Conservation (phyloP, 257 asterid genomes). For the Forsythia suspensa region DNA sequence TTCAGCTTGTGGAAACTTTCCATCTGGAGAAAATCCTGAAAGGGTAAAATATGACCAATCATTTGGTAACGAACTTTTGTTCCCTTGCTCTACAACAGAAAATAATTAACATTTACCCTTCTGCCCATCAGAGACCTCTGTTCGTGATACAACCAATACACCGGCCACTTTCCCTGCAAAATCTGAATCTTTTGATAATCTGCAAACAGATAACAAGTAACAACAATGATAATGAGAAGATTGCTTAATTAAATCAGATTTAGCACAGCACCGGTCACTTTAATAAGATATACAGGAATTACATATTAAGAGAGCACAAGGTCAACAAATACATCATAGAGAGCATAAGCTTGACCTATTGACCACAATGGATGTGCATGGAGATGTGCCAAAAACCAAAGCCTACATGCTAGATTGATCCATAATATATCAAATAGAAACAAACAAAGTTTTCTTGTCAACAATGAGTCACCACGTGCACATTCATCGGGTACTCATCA, state of each 20-base stretch:
- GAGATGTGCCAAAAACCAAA: slow-evolving; percentile 15
- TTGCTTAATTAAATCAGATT: slow-evolving; percentile 8
- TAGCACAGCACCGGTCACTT: slow-evolving; percentile 1
- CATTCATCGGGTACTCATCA: not conserved
- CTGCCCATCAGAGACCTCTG: slow-evolving; percentile 41
- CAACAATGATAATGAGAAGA: slow-evolving; percentile 17
- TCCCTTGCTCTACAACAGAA: slow-evolving; percentile 7
- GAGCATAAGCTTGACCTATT: slow-evolving; percentile 5
- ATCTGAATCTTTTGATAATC: slow-evolving; percentile 60
- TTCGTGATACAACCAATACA: slow-evolving; percentile 77
- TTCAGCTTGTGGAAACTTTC: slow-evolving; percentile 86
- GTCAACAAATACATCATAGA: not conserved
- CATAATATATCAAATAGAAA: slow-evolving; percentile 1
- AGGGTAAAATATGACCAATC: slow-evolving; percentile 25
- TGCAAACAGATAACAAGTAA: slow-evolving; percentile 40
- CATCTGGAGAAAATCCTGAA: slow-evolving; percentile 93
- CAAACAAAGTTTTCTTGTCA: not conserved
- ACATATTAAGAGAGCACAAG: not conserved
- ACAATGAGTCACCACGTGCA: not conserved
- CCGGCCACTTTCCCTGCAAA: slow-evolving; percentile 79
- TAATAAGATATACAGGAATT: not conserved
- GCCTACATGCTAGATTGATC: slow-evolving; percentile 4
- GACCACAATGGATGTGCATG: not conserved
- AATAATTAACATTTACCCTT: slow-evolving; percentile 45
- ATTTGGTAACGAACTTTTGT: slow-evolving; percentile 6